These are phyloP conservation scores for Colletotrichum neosansevieriae DNA, from an alignment of 2,329 filamentous ascomycete genomes.

Conservation along the genomic window DNA sequence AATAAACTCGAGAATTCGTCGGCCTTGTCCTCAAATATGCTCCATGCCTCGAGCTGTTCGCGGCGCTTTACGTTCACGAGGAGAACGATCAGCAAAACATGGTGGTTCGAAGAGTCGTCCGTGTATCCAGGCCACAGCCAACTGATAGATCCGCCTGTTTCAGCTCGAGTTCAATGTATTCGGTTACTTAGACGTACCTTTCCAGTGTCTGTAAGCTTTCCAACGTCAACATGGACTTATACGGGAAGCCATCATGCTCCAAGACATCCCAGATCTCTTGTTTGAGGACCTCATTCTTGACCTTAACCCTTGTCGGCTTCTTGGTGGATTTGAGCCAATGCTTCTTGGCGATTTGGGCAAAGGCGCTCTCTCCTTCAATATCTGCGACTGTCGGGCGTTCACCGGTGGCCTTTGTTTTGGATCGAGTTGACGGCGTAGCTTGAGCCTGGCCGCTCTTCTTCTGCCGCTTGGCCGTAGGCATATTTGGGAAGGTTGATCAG, in stretches of 20 bases:
- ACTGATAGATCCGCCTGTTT: conserved; percentile 55
- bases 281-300: conserved; percentile 88
- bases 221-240: conserved; percentile 82
- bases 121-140: conserved; percentile 96
- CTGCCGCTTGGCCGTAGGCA: conserved; percentile 72
- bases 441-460: conserved; percentile 64
- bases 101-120: conserved; percentile 90
- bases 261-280: conserved; percentile 89
- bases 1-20: conserved; percentile 91
- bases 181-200: conserved; percentile 61
- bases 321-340: conserved; percentile 80
- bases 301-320: conserved; percentile 73
- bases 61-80: conserved; percentile 90
- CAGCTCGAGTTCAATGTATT: conserved; percentile 40
- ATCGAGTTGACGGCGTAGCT: conserved; percentile 46
- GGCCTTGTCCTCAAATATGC: conserved; percentile 82
- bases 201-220: conserved; percentile 94
- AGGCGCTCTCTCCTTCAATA: conserved; percentile 76
- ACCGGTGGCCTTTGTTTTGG: conserved; percentile 54
- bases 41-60: conserved; percentile 90
- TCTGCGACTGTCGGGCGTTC: conserved; percentile 75
- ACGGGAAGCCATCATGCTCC: conserved; percentile 83
- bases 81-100: conserved; percentile 87
- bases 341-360: conserved; percentile 82
- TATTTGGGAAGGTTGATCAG: conserved; percentile 46